Base-by-base conservation (phyloP, 2,329 filamentous ascomycete genomes). In the Penicillium sp. region DNA sequence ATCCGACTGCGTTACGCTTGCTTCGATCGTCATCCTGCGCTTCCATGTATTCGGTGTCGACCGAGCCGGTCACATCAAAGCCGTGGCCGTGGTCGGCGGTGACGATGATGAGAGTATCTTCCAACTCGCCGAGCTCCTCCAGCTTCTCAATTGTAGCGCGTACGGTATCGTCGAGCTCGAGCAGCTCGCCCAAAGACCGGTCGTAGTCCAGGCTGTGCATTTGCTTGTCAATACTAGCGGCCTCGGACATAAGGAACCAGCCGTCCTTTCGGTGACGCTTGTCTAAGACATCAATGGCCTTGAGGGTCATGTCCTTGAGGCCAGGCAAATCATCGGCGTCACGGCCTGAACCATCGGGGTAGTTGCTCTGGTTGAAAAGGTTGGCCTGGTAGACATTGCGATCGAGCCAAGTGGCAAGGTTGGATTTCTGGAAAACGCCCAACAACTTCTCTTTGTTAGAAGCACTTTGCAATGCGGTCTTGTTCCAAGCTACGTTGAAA, bases 31-130 rank as follows among this genome's bases (percentile, higher is more conserved):
- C 79, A 7, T 78, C 73, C 64, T 91, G 83, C 4, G 82, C 81
- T 14, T 82, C 77, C 43, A 93, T 79, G 74, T 92, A 94, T 69
- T 88, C 78, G 16, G 90, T 94, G 68, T 95, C 90, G 44, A 90
- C 89, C 59, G 81, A 86, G 59, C 90, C 90, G 70, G 87, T 92
- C 62, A 95, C 90, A 63, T 92, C 90, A 70, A 95, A 95, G 51
- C 90, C 90, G 75, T 95, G 90, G 39, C 90, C 90, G 78, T 94
- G 90, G 68, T 95, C 90, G n/a, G 90, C 88, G 3, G 90, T 91
- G 45, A 94, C 88, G 46, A 95, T 70, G 60, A 95, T 80, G 3
- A 93, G 82, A 1, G 90, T 95, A 57, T 91, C 84, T 9, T 93
- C 83, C 30, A 91, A 80, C 52, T 84, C 80, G 54, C 82, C 82